Evolutionary conservation across 2,329 filamentous ascomycete species (phyloP), one percentile per base, ranked within the genome.

Genomic region (Trichophyton mentagrophytes): DNA sequence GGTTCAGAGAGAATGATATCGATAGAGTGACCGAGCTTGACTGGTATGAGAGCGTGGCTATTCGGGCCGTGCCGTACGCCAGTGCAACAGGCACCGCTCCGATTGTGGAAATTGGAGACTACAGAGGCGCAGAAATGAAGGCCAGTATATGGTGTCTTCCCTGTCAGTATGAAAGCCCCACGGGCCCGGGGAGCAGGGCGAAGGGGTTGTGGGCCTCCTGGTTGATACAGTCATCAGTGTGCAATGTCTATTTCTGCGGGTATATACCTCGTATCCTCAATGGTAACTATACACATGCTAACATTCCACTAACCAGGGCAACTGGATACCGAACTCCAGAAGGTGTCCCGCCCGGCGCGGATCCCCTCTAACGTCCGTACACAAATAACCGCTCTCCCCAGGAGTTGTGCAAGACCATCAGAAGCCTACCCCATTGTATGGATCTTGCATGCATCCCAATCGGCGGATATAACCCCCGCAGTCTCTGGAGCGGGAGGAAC

Each of bases 391-490:
- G 3, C 76, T 79, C 22, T 7, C 95, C 89, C 70, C 91, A 91
- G 6, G 89, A 90, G 57, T 96, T 96, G 76, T 82, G 83, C 64
- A 81, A 95, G 72, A 13, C 6, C 11, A 90, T 96, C 64, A 92
- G 92, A 63, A 76, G 84, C 15, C 80, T 86, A 59, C 81, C 89
- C 38, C 91, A 92, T 0, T 89, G 90, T 0, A 96, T 96, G 68
- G 90, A 96, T 71, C 81, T 97, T 5, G 92, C 92, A 0, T 76
- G 96, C 60, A 93, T 97, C 65, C 92, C 92, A 44, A 96, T 97
- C 66, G 92, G 92, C 59, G 92, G 91, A 1, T 96, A 96, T 73
- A 79, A 83, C 62, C 75, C 74, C 53, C 70, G 74, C 47, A 80
- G 73, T 67, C 73, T 93, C 64, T 91, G 93, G 78, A 90, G 85